phyloP scores from a whole-genome alignment of 176 grass and related monocot genomes.

The Juncus effusus region DNA sequence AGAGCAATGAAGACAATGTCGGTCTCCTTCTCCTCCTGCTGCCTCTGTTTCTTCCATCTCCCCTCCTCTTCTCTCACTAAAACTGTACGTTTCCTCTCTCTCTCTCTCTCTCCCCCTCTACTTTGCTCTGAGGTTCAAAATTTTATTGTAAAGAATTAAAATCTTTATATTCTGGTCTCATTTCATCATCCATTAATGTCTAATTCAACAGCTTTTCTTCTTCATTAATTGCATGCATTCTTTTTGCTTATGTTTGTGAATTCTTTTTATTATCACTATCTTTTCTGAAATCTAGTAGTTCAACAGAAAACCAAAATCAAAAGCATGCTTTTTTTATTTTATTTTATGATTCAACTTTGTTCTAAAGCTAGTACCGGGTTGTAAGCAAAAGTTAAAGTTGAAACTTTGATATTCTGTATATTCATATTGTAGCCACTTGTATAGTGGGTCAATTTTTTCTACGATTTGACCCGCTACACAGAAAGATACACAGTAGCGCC shows the following conservation, averaged over 20 bases:
- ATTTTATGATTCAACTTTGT: no score
- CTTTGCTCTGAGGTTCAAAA: neutral
- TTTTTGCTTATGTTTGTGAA: neutral
- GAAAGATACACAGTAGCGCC: neutral
- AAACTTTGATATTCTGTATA: no score
- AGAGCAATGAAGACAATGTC: constrained; percentile 59
- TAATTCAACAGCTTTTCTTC: neutral
- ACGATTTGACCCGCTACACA: constrained; percentile 2
- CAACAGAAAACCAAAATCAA: no score
- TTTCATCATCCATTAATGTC: neutral
- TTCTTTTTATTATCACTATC: neutral
- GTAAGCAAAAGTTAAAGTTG: no score
- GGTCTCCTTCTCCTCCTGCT: constrained; percentile 44
- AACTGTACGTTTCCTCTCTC: constrained; percentile 32
- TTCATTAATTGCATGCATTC: neutral
- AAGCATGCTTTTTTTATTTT: no score
- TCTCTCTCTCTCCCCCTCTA: constrained; percentile 12
- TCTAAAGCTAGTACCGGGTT: no score
- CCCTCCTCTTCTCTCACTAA: constrained; percentile 35
- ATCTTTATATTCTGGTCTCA: neutral
- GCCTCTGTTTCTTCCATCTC: constrained; percentile 44
- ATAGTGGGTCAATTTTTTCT: neutral
- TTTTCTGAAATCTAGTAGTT: no score
- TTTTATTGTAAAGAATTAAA: neutral
- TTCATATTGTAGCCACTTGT: neutral